phyloP scores from a whole-genome alignment of 2,329 filamentous ascomycete species.

The Fusarium nurragi region DNA sequence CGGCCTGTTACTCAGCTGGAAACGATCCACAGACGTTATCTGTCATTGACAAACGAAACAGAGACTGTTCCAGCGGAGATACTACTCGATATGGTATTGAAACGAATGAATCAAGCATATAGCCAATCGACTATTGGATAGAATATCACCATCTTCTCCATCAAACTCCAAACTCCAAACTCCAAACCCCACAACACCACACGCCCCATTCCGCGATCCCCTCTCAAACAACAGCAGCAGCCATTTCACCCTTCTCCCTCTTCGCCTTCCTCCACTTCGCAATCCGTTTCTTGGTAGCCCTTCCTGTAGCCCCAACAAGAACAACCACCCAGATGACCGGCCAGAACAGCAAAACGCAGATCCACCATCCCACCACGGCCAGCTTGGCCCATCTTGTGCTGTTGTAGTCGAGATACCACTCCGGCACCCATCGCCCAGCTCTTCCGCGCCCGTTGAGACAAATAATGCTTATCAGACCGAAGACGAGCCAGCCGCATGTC shows the following conservation, averaged over 20 bases:
- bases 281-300: constrained; percentile 49
- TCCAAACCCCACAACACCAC: constrained; percentile 3
- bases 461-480: constrained; percentile 47
- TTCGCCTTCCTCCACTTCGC: constrained; percentile 52
- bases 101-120: constrained; percentile 14
- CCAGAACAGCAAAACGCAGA: constrained; percentile 44
- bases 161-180: neutral
- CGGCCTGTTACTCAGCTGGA: neutral
- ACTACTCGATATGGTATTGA: neutral
- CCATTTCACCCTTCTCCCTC: neutral
- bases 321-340: constrained; percentile 74
- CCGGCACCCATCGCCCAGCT: constrained; percentile 47
- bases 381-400: constrained; percentile 34
- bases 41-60: neutral
- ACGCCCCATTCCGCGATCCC: neutral
- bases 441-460: constrained; percentile 46
- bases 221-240: constrained; percentile 1
- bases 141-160: neutral
- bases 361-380: constrained; percentile 45
- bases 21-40: neutral
- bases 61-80: too few species aligned
- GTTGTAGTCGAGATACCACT: constrained; percentile 48
- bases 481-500: constrained; percentile 45
- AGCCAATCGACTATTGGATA: constrained; percentile 6
- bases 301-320: constrained; percentile 70